Evolutionary conservation across 139 green algal genomes (phyloP), one percentile per base, ranked within the genome.

Genomic region (Parachlorella kessleri): DNA sequence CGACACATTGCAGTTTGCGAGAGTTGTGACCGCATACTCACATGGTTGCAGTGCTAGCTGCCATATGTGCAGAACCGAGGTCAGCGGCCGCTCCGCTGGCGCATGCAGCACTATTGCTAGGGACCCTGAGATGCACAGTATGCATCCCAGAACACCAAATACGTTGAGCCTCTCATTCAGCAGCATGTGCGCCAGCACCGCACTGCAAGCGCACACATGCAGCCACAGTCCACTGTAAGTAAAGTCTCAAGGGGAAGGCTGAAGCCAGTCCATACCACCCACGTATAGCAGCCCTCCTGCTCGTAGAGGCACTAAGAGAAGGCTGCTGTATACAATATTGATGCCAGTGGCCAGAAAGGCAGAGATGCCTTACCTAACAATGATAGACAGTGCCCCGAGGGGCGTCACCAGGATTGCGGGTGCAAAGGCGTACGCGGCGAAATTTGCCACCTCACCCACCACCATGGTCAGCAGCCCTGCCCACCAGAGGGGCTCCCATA

Each of bases 371-470:
- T 76, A 95, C 92, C 92, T 96, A 75, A 98, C 84, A 54, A 98
- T 95, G 65, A 98, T 98, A 77, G 84, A 94, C 2, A 98, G 87
- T 1, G 94, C 94, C 1, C 95, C 95, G 21, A 98, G 82, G 0
- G 96, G 96, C 0, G 96, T 99, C 3, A 99, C 96, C 5, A 99
- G 77, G 41, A 98, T 94, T 9, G 96, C 96, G 10, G 96, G 96
- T 3, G 96, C 96, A 90, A 98, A 99, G 2, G 96, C 96, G 72
- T 99, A 99, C 1, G 96, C 96, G 40, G 95, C 95, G 87, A 99
- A 99, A 81, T 99, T 99, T 24, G 93, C 93, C 28, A 92, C 84
- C 81, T 99, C 96, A 0, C 96, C 96, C 9, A 97, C 72, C 3
- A 97, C 85, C 96, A 99, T 99, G 10, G 87, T 90, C 37, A 96